Evolutionary conservation across 495 filamentous ascomycete species (phyloP), one percentile per base, ranked within the genome.

Genomic region (Neurospora sp.): DNA sequence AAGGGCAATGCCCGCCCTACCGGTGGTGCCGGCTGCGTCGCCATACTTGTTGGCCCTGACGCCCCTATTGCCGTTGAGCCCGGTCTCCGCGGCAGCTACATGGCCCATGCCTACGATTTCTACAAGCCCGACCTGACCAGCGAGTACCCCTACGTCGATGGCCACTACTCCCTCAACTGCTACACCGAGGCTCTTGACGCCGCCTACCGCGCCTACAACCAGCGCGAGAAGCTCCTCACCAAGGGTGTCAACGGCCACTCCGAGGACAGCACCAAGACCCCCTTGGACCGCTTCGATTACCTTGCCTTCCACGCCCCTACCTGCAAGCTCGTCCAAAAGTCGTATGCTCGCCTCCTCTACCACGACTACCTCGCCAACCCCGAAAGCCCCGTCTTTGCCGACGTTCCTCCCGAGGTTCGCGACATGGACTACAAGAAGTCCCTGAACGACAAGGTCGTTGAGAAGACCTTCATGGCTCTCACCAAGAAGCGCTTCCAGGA

Each of bases 51-150:
- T 78, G 96, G 96, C 44, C 96, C 96, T 68, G 87, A 98, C 77
- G 96, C 96, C 48, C 94, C 95, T 53, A 85, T 99, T 76, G 93
- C 91, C 70, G 88, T 98, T 76, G 96, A 99, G 82, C 88, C 96
- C 68, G 96, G 95, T 80, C 90, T 97, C 72, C 91, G 96, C 80
- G 96, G 92, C 80, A 91, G 86, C 78, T 98, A 97, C 86, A 91
- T 98, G 88, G 89, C 89, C 78, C 96, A 99, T 83, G 93, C 92
- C 77, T 99, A 98, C 84, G 96, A 99, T 82, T 99, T 99, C 85
- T 99, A 96, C 90, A 99, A 99, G 90, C 92, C 96, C 77, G 96
- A 99, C 81, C 86, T 99, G 70, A 97, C 94, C 73, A 96, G 93
- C 88, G 96, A 99, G 82, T 99, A 99, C 84, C 96, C 96, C 69